These are phyloP conservation scores for Cajanus cajan DNA, from an alignment of 306 rosid genomes.

Conservation along the genomic window DNA sequence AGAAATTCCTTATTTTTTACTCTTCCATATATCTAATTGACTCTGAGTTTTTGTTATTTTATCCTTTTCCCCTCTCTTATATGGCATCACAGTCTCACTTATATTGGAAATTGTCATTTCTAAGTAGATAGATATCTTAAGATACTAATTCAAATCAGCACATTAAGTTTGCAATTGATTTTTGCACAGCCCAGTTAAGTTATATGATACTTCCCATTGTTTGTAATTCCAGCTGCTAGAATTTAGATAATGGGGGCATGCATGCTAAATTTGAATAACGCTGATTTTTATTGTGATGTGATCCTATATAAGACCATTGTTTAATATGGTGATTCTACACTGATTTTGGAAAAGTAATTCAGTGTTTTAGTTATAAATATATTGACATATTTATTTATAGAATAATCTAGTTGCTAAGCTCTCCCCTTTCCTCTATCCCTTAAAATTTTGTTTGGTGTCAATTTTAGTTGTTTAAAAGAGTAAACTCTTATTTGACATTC, in stretches of 20 bases:
- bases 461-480: neutral
- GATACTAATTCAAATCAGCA: neutral
- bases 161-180: constrained; percentile 2
- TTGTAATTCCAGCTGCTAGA: neutral
- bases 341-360: constrained; percentile 8
- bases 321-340: neutral
- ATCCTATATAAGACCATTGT: constrained; percentile 9
- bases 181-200: neutral
- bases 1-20: neutral
- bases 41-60: neutral
- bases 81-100: neutral
- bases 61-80: neutral
- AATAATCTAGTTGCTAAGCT: neutral
- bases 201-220: neutral
- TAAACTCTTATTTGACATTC: constrained; percentile 22
- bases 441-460: neutral
- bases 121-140: neutral
- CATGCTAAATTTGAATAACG: constrained; percentile 5
- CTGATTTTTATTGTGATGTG: too few species aligned
- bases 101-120: constrained; percentile 3
- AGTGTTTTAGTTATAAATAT: neutral
- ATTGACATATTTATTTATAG: neutral
- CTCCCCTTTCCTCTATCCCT: constrained; percentile 1
- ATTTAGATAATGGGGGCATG: neutral
- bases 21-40: neutral